A percentile compares a stretch with the other conserved stretches of the same genome.
Conservation (phyloP, 139 green algal species). For the Marvania coccoides region DNA sequence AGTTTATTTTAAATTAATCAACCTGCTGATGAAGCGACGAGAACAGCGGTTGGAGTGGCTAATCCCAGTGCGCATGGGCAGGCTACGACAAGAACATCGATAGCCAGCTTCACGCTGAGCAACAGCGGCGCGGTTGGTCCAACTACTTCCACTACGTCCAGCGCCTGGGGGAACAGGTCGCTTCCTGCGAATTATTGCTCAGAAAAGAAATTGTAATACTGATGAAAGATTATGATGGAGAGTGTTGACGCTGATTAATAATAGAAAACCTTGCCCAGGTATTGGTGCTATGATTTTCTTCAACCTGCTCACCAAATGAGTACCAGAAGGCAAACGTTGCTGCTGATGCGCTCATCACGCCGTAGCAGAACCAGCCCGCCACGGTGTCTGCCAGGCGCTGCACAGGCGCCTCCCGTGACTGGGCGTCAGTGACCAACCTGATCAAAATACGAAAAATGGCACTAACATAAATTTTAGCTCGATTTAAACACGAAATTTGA, state of each 20-base stretch:
- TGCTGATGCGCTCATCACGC: slow-evolving; percentile 75
- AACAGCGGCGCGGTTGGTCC: slow-evolving; percentile 38
- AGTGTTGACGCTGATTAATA: too few species aligned
- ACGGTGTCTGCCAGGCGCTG: slow-evolving; percentile 87
- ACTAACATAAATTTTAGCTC: too few species aligned
- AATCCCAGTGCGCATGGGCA: slow-evolving; percentile 96
- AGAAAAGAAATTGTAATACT: not conserved
- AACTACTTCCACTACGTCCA: slow-evolving; percentile 30
- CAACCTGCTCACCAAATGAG: slow-evolving; percentile 2
- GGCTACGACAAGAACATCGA: slow-evolving; percentile 92
- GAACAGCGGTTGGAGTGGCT: slow-evolving; percentile 88
- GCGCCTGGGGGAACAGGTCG: slow-evolving; percentile 40
- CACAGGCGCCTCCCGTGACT: slow-evolving; percentile 75
- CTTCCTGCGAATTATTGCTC: slow-evolving; percentile 13
- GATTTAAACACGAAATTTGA: too few species aligned
- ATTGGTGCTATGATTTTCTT: too few species aligned
- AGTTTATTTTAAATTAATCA: too few species aligned
- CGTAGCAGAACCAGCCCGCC: slow-evolving; percentile 83
- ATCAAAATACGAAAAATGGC: too few species aligned
- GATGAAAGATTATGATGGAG: too few species aligned
- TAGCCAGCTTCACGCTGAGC: slow-evolving; percentile 72
- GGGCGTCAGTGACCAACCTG: slow-evolving; percentile 66
- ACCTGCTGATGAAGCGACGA: slow-evolving; percentile 75
- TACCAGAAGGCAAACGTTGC: slow-evolving; percentile 86
- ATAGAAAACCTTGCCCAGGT: too few species aligned